Base-by-base conservation (phyloP, 2,329 filamentous ascomycete species). In the Corinectria fuckeliana region DNA sequence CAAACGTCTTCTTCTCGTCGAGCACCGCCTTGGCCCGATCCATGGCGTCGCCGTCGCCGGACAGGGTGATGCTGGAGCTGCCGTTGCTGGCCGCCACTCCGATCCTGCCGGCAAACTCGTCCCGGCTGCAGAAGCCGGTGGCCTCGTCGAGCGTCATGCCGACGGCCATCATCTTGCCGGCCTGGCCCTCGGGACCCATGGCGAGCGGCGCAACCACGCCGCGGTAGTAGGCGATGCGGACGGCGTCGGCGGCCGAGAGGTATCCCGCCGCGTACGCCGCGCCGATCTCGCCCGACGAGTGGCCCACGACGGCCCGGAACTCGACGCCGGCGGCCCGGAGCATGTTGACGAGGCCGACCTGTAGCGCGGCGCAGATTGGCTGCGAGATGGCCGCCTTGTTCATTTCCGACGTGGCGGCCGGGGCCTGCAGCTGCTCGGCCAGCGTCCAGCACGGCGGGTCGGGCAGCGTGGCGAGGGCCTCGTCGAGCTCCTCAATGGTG, bases 361-460 rank as follows among this genome's bases (percentile, higher is more conserved):
- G 84, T 0, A 87, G 42, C 0, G 82, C 82, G 0, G 82, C 85
- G 55, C 80, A 85, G 1, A 84, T 65, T 1, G 83, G 81, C 61
- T 86, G 83, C 0, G 80, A 77, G 16, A 83, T 61, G 3, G 76
- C 73, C 0, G 80, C 77, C 18, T 74, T 65, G 10, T 18, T n/a
- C 2, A 73, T 50, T 2, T 62, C 60, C 2, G 60, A 66, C 4
- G 56, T 48, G 2, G 52, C 30, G 1, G 57, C 52, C 3, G 61
- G 56, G 9, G 52, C 56, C 9, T 61, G 49, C 4, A 74, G 54
- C 56, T 74, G 66, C 3, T 71, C 67, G 10, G 20, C n/a, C 4
- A 75, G 41, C 0, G 51, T 58, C 73, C 73, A 77, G 0, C 51
- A 20, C 4, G 67, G 74, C 5, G 53, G 42, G 10, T 62, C 63